A percentile compares a stretch with the other conserved stretches of the same genome.
phyloP scores from a whole-genome alignment of 352 stramenopile genomes.

The Phytophthora foliorum region DNA sequence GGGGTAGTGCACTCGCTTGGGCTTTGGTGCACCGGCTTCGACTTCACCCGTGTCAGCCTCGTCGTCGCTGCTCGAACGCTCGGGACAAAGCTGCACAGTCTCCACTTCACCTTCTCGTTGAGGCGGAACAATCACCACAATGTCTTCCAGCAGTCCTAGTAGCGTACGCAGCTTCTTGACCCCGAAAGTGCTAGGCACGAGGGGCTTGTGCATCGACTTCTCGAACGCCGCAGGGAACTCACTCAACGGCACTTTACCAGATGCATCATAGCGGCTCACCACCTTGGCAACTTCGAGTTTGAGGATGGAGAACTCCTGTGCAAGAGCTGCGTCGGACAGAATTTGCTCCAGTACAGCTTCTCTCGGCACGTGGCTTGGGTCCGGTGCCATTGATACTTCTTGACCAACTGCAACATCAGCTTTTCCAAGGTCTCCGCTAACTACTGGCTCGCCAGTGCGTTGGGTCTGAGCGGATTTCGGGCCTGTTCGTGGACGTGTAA shows the following conservation, averaged over 20 bases:
- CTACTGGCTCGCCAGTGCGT: not conserved
- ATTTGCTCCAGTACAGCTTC: slow-evolving; percentile 62
- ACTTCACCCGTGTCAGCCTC: slow-evolving; percentile 24
- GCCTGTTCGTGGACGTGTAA: slow-evolving; percentile 53
- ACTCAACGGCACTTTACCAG: slow-evolving; percentile 52
- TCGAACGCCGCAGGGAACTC: slow-evolving; percentile 66
- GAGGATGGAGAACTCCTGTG: slow-evolving; percentile 63
- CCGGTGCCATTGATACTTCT: slow-evolving; percentile 19
- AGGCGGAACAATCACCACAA: slow-evolving; percentile 60
- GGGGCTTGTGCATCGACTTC: slow-evolving; percentile 74
- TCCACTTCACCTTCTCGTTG: slow-evolving; percentile 62
- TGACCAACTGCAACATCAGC: not conserved
- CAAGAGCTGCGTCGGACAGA: slow-evolving; percentile 51
- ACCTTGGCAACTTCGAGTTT: slow-evolving; percentile 84
- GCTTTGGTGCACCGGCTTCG: slow-evolving; percentile 19
- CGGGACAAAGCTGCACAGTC: slow-evolving; percentile 66
- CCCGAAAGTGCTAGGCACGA: slow-evolving; percentile 61
- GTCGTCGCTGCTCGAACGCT: slow-evolving; percentile 44
- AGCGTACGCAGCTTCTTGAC: slow-evolving; percentile 86
- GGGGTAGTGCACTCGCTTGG: slow-evolving; percentile 34
- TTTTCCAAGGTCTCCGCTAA: slow-evolving; percentile 3
- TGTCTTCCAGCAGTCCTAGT: slow-evolving; percentile 63
- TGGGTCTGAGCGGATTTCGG: slow-evolving; percentile 15
- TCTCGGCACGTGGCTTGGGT: slow-evolving; percentile 47
- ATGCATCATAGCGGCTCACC: slow-evolving; percentile 55